These are phyloP conservation scores for Ophiosphaerella narmari DNA, from an alignment of 2,329 filamentous ascomycete genomes.

Conservation along the genomic window DNA sequence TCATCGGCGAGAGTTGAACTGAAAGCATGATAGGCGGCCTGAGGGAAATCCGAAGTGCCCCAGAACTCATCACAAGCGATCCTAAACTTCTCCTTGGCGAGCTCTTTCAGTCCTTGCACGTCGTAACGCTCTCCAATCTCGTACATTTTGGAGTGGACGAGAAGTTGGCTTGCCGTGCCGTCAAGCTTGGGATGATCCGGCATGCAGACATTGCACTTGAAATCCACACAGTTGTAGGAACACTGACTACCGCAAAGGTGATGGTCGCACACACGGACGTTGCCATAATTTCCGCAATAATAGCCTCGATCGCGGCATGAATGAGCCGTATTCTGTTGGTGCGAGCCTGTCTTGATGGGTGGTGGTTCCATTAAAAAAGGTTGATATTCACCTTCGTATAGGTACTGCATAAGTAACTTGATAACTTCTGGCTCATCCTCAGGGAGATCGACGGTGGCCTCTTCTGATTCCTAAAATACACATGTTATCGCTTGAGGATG, in stretches of 20 bases:
- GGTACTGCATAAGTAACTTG: slow-evolving; percentile 14
- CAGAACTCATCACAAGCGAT: slow-evolving; percentile 11
- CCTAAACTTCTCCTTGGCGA: slow-evolving; percentile 12
- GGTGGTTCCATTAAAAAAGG: background rate
- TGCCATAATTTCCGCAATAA: background rate
- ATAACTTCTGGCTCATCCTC: slow-evolving; percentile 14
- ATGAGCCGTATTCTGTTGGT: background rate
- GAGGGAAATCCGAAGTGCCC: slow-evolving; percentile 25
- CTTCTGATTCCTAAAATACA: slow-evolving; percentile 28
- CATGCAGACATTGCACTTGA: slow-evolving; percentile 1
- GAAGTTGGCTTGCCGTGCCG: slow-evolving; percentile 3
- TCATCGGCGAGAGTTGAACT: slow-evolving; percentile 30
- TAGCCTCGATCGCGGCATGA: background rate
- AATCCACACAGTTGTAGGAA: slow-evolving; percentile 9
- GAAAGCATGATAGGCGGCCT: slow-evolving; percentile 30
- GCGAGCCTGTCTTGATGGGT: background rate
- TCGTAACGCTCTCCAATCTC: slow-evolving; percentile 18
- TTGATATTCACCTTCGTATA: slow-evolving; percentile 18
- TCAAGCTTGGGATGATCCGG: background rate
- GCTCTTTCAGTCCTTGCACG: slow-evolving; percentile 10
- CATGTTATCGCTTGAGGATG: background rate
- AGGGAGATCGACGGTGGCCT: slow-evolving; percentile 7
- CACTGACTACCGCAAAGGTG: slow-evolving; percentile 9
- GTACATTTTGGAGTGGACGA: slow-evolving; percentile 14
- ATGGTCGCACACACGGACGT: background rate